Evolutionary conservation across 2,329 filamentous ascomycete species (phyloP).

Genomic region (Fusarium domesticum): DNA sequence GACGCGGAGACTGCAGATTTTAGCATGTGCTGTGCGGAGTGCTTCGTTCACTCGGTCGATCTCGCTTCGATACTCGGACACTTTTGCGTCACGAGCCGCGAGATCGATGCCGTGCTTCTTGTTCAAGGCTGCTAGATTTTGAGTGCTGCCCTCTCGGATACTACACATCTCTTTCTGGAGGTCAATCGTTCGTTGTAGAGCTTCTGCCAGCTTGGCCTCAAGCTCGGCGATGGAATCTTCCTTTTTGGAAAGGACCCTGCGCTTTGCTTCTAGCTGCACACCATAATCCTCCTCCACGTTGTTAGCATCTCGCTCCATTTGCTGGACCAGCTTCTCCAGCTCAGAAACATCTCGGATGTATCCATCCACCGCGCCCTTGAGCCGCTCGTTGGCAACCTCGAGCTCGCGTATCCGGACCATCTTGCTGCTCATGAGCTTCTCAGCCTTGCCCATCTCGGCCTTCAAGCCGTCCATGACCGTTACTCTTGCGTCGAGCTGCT

Average conservation of each 20-base stretch:
- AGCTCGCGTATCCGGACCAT: slow-evolving; percentile 45
- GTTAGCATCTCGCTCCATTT: slow-evolving; percentile 42
- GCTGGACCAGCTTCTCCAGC: slow-evolving; percentile 50
- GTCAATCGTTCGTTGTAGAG: slow-evolving; percentile 37
- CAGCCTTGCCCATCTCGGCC: slow-evolving; percentile 39
- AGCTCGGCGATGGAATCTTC: slow-evolving; percentile 40
- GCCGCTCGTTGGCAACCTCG: slow-evolving; percentile 47
- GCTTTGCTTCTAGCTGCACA: slow-evolving; percentile 35
- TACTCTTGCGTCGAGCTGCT: slow-evolving; percentile 54
- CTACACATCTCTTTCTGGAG: slow-evolving; percentile 41
- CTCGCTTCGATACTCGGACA: slow-evolving; percentile 48
- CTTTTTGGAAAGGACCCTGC: slow-evolving; percentile 36
- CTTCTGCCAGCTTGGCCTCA: slow-evolving; percentile 43
- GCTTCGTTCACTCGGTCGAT: slow-evolving; percentile 46
- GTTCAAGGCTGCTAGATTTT: slow-evolving; percentile 37
- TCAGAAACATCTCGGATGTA: slow-evolving; percentile 54
- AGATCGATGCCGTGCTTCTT: slow-evolving; percentile 45
- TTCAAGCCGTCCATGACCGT: slow-evolving; percentile 48
- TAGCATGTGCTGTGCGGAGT: slow-evolving; percentile 47
- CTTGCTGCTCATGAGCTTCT: slow-evolving; percentile 36
- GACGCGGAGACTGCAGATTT: slow-evolving; percentile 43
- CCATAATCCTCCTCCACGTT: slow-evolving; percentile 31
- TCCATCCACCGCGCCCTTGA: slow-evolving; percentile 50
- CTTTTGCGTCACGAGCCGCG: slow-evolving; percentile 49
- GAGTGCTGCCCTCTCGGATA: slow-evolving; percentile 34